A percentile compares a stretch with the other conserved stretches of the same genome.
Conservation (phyloP, 1,284 basidiomycete genomes). For the Tilletia caries region DNA sequence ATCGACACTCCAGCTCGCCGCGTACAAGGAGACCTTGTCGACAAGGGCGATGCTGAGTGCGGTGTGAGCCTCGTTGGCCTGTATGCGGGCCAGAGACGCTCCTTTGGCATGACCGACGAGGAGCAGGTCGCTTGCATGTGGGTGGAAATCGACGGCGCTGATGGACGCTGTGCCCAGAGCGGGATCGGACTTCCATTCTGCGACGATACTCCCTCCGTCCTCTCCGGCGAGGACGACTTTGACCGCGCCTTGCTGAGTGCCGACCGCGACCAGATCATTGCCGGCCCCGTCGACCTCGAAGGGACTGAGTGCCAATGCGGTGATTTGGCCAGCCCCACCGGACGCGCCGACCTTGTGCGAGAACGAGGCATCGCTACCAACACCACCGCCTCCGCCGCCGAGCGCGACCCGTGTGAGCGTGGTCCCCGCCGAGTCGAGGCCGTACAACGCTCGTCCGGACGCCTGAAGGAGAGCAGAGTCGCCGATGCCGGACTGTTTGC, state of each 20-base stretch:
- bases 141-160: neutral
- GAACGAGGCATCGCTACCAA: neutral
- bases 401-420: neutral
- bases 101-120: neutral
- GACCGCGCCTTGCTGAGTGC: slow-evolving; percentile 3
- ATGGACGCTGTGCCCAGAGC: neutral
- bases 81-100: neutral
- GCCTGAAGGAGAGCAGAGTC: neutral
- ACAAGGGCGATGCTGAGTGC: neutral
- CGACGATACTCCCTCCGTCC: neutral
- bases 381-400: neutral
- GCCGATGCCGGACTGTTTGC: slow-evolving; percentile 4
- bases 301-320: neutral
- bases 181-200: neutral
- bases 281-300: neutral
- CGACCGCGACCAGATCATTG: slow-evolving; percentile 1
- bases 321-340: neutral
- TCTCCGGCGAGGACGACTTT: neutral
- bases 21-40: neutral
- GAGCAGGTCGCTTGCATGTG: neutral
- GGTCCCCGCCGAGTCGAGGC: slow-evolving; percentile 4
- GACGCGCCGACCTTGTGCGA: slow-evolving; percentile 6
- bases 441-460: neutral
- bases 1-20: neutral
- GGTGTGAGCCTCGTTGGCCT: neutral